Evolutionary conservation across 1,139 yeast species (phyloP).

Genomic region (Candida tropicalis): DNA sequence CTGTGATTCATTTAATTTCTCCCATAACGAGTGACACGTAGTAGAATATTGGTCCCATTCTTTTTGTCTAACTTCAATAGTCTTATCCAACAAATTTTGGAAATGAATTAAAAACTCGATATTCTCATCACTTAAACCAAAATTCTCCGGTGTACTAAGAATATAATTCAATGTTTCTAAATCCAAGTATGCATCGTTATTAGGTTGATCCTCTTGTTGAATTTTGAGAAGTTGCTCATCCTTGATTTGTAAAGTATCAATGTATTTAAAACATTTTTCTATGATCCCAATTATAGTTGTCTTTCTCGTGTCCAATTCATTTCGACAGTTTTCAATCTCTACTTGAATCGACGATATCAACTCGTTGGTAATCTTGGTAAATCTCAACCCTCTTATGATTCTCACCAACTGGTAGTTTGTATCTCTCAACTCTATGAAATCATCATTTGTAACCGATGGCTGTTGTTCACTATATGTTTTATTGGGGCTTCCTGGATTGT

Average conservation of each 20-base stretch:
- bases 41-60: constrained; percentile 33
- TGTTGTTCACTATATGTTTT: background rate
- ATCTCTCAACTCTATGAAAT: constrained; percentile 27
- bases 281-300: constrained; percentile 27
- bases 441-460: background rate
- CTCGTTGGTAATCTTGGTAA: constrained; percentile 42
- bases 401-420: constrained; percentile 40
- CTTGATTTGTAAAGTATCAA: constrained; percentile 30
- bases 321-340: constrained; percentile 30
- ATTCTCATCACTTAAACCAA: constrained; percentile 43
- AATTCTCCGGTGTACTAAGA: constrained; percentile 38
- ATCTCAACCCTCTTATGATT: constrained; percentile 36
- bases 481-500: constrained; percentile 12
- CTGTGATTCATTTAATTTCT: constrained; percentile 43
- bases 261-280: constrained; percentile 28
- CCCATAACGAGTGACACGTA: constrained; percentile 53
- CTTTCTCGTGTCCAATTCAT: constrained; percentile 29
- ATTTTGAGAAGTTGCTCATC: constrained; percentile 38
- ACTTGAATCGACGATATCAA: constrained; percentile 25
- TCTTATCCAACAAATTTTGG: constrained; percentile 27
- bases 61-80: constrained; percentile 35
- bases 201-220: constrained; percentile 25
- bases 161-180: constrained; percentile 40
- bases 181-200: constrained; percentile 33
- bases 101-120: constrained; percentile 34